Percentiles rank a stretch among this genome's conserved stretches.
These are phyloP conservation scores for Eutrema heterophyllum DNA, from an alignment of 345 rosid genomes.

Conservation along the genomic window DNA sequence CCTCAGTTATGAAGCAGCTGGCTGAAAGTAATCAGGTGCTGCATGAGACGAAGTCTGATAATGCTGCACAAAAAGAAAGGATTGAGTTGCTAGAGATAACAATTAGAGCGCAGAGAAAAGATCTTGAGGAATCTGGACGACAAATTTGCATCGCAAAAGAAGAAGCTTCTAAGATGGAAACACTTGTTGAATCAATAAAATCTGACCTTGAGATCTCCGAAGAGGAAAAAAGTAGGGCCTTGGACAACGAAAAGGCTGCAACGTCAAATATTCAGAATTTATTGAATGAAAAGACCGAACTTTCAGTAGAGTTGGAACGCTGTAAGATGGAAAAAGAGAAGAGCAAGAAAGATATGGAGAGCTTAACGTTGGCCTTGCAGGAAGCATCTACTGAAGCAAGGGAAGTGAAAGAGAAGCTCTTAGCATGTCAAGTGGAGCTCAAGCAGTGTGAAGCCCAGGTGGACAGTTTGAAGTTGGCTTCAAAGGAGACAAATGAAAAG, in stretches of 20 bases:
- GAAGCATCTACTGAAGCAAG: slow-evolving; percentile 77
- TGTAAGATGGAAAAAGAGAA: slow-evolving; percentile 69
- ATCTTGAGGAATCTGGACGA: slow-evolving; percentile 61
- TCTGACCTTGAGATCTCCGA: slow-evolving; percentile 51
- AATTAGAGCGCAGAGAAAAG: slow-evolving; percentile 46
- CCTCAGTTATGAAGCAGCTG: slow-evolving; percentile 67
- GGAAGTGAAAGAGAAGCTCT: slow-evolving; percentile 64
- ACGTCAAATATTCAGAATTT: slow-evolving; percentile 57
- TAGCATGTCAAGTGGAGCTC: slow-evolving; percentile 53
- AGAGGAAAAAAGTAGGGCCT: slow-evolving; percentile 61
- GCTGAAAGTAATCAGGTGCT: slow-evolving; percentile 58
- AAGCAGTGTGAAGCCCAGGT: slow-evolving; percentile 52
- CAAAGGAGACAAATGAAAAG: slow-evolving; percentile 61
- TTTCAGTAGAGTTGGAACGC: slow-evolving; percentile 52
- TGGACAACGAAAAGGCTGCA: slow-evolving; percentile 69
- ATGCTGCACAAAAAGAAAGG: slow-evolving; percentile 55
- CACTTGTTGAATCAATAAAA: slow-evolving; percentile 46
- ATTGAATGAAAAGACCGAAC: slow-evolving; percentile 62
- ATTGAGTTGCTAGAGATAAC: slow-evolving; percentile 64
- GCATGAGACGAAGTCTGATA: slow-evolving; percentile 60
- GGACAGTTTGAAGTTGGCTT: slow-evolving; percentile 52
- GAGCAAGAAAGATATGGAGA: slow-evolving; percentile 82
- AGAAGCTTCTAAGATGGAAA: slow-evolving; percentile 44
- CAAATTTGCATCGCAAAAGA: slow-evolving; percentile 38
- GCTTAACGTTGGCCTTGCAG: slow-evolving; percentile 70